phyloP scores from a whole-genome alignment of 768 basidiomycete species.

The Amanita subjunquillea region DNA sequence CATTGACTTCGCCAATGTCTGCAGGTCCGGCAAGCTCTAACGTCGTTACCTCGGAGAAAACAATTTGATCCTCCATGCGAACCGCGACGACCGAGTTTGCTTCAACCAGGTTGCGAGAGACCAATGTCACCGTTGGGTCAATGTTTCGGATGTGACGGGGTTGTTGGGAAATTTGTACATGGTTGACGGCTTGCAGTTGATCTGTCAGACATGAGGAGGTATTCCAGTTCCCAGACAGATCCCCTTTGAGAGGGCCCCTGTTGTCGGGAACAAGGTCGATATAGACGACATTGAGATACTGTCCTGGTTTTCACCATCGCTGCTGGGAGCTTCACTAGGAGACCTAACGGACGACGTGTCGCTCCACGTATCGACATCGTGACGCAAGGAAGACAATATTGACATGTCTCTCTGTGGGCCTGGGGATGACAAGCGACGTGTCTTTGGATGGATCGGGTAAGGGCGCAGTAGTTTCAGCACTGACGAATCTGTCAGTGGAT shows the following conservation, averaged over 20 bases:
- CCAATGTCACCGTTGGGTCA: slow-evolving; percentile 59
- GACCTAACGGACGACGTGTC: slow-evolving; percentile 25
- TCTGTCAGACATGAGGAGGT: slow-evolving; percentile 9
- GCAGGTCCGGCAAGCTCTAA: slow-evolving; percentile 18
- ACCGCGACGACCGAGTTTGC: slow-evolving; percentile 51
- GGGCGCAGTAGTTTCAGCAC: slow-evolving; percentile 39
- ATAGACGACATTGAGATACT: slow-evolving; percentile 26
- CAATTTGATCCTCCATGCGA: slow-evolving; percentile 32
- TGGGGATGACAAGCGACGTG: slow-evolving; percentile 18
- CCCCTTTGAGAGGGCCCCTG: slow-evolving; percentile 8
- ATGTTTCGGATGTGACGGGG: slow-evolving; percentile 48
- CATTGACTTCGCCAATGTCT: slow-evolving; percentile 4
- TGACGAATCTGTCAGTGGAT: slow-evolving; percentile 12
- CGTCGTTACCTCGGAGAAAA: slow-evolving; percentile 40
- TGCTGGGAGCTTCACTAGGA: slow-evolving; percentile 25
- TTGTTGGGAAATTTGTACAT: slow-evolving; percentile 28
- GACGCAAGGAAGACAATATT: slow-evolving; percentile 16
- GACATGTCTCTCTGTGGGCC: slow-evolving; percentile 10
- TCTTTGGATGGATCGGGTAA: slow-evolving; percentile 15
- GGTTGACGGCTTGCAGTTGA: slow-evolving; percentile 12
- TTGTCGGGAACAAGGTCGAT: slow-evolving; percentile 34
- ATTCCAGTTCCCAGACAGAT: slow-evolving; percentile 1
- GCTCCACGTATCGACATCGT: slow-evolving; percentile 20
- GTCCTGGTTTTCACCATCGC: slow-evolving; percentile 20
- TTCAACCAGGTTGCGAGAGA: slow-evolving; percentile 33